Conservation (phyloP, 192 early-diverging fungal genomes). For the Backusella macrospora region DNA sequence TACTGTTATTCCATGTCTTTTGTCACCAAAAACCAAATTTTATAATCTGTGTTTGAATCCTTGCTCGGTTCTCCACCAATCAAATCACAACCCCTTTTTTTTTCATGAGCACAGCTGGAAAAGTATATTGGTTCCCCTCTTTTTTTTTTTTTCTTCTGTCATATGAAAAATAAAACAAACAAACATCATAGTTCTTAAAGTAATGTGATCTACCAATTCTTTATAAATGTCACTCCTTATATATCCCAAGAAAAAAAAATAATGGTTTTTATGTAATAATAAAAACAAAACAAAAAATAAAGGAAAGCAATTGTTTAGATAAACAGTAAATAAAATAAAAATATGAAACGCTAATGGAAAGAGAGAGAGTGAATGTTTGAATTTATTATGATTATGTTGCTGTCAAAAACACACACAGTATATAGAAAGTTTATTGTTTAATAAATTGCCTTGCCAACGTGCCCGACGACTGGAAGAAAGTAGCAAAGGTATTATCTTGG, state of each 20-base stretch:
- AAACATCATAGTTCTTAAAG: neutral
- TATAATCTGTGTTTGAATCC: neutral
- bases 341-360: no score
- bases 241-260: neutral
- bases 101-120: neutral
- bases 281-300: neutral
- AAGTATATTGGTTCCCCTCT: no score
- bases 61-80: neutral
- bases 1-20: neutral
- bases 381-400: conserved; percentile 4
- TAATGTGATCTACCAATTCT: neutral
- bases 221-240: neutral
- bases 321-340: no score
- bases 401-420: neutral
- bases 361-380: neutral
- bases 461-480: conserved; percentile 11
- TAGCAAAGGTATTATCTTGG: neutral
- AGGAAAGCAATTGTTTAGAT: no score
- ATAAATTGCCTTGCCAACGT: conserved; percentile 6
- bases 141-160: neutral
- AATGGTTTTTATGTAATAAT: neutral
- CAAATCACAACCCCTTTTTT: neutral
- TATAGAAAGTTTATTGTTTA: neutral
- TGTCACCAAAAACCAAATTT: neutral
- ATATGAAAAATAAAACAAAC: conserved; percentile 5